phyloP scores from a whole-genome alignment of 1,139 yeast species.

The Zhuliangozyma blackwelliae region DNA sequence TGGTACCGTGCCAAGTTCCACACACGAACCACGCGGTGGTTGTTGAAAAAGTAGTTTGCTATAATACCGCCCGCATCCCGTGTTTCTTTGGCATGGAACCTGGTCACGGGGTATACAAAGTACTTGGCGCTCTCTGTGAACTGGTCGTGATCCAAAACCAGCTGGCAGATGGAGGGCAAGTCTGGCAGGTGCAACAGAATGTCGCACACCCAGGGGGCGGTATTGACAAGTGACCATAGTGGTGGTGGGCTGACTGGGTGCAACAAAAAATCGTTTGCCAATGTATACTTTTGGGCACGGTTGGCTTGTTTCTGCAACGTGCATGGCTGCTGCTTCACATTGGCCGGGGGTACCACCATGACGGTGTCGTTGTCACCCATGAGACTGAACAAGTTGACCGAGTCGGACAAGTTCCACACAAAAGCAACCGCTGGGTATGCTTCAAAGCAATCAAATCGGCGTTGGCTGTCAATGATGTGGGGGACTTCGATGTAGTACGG shows the following conservation, averaged over 20 bases:
- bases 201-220: too few species aligned
- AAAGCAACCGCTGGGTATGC: too few species aligned
- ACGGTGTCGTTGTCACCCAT: not conserved
- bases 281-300: not conserved
- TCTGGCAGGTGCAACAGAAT: too few species aligned
- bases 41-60: too few species aligned
- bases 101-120: slow-evolving; percentile 6
- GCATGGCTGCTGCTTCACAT: too few species aligned
- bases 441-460: too few species aligned
- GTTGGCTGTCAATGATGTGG: not conserved
- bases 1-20: slow-evolving; percentile 7
- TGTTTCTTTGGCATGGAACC: too few species aligned
- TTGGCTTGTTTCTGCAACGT: not conserved
- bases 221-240: too few species aligned
- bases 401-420: slow-evolving; percentile 2
- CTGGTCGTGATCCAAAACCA: slow-evolving; percentile 2
- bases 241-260: too few species aligned
- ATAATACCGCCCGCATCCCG: too few species aligned
- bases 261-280: not conserved
- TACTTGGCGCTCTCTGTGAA: slow-evolving; percentile 6
- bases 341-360: too few species aligned
- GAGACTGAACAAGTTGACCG: slow-evolving; percentile 1
- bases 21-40: too few species aligned
- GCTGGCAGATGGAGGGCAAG: not conserved
- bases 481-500: not conserved